Conservation (phyloP, 2,329 filamentous ascomycete genomes). For the Sordariomycetes sp. region DNA sequence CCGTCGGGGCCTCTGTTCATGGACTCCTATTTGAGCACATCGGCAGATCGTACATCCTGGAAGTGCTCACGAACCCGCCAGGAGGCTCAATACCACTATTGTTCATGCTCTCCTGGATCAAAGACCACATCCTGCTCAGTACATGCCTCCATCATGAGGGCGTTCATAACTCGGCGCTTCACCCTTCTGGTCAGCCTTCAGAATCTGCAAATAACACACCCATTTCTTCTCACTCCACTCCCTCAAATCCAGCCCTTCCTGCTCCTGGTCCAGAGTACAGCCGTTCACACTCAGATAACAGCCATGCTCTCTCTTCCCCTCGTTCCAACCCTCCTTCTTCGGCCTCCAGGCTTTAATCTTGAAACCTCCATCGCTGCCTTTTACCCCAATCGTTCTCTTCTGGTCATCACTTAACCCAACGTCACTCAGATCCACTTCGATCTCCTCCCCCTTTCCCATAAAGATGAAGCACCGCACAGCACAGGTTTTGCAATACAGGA, state of each 20-base stretch:
- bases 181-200: constrained; percentile 4
- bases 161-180: background rate
- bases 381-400: no score
- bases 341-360: constrained; percentile 18
- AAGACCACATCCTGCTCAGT: no score
- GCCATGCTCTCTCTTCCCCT: constrained; percentile 4
- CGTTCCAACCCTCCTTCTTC: constrained; percentile 11
- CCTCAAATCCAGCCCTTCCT: constrained; percentile 25
- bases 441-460: constrained; percentile 20
- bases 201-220: constrained; percentile 14
- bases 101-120: no score
- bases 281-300: constrained; percentile 28
- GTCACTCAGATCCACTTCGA: constrained; percentile 11
- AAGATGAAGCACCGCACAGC: constrained; percentile 33
- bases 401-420: constrained; percentile 6
- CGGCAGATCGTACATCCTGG: no score
- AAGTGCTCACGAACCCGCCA: no score
- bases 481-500: constrained; percentile 37
- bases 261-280: constrained; percentile 22
- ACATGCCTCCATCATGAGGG: constrained; percentile 3
- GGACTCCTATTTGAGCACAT: no score
- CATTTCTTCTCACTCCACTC: constrained; percentile 24
- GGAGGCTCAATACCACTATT: no score
- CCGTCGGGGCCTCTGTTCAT: no score
- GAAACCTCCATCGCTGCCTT: background rate